Evolutionary conservation across 306 rosid species (phyloP), one percentile per base, ranked within the genome.

Genomic region (Cotoneaster glaucophyllus): DNA sequence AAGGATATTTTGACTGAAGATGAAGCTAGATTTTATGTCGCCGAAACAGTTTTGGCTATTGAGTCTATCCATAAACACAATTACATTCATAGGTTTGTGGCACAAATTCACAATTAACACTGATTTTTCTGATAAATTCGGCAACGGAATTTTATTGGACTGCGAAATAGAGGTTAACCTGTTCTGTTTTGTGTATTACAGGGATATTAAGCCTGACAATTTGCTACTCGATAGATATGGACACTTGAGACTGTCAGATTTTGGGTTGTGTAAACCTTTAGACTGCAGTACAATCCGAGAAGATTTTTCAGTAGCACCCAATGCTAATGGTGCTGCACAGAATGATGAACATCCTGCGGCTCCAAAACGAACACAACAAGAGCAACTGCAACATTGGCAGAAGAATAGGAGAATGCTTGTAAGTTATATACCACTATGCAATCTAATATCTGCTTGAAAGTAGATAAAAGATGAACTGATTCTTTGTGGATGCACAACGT

Each of bases 171-270:
- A 52, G 76, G 71, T 59, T 73, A 48, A 76, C 44, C 44, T 32
- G 44, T 11, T 54, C 58, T 74, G 69, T 77, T 68, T 82, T 85
- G 59, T 63, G 58, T 74, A 43, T 80, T 74, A 74, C 93, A 96
- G 99, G 90, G 99, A 96, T 82, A 92, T 96, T 77, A 96, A 96
- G 87, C 99, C 99, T 1, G 99, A 96, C 79, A 96, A 96, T 85
- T 82, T 96, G 84, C 86, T 96, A 79, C 99, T 92, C 64, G 99
- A 96, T 87, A 90, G 84, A 90, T 87, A 83, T 74, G 99, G 99
- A 65, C 98, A 96, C 83, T 78, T 96, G 88, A 89, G 86, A 87
- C 89, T 96, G 67, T 96, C 99, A 34, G 99, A 96, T 87, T 96
- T 96, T 71, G 99, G 99, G 84, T 88, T 96, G 69, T 96, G 99